A percentile compares a stretch with the other conserved stretches of the same genome.
phyloP scores from a whole-genome alignment of 345 rosid genomes.

The Isatis tinctoria region DNA sequence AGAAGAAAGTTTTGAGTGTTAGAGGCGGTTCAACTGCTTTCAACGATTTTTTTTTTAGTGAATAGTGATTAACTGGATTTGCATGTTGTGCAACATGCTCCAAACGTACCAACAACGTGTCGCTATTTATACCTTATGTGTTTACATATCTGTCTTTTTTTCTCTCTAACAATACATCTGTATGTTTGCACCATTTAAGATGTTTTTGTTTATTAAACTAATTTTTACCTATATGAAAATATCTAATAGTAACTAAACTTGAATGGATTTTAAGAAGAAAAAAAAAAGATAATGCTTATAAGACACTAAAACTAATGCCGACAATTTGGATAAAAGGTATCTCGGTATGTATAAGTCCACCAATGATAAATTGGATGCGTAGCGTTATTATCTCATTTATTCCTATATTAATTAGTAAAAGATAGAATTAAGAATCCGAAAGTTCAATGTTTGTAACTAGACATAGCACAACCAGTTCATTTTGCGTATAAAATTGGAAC shows the following conservation, averaged over 20 bases:
- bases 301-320: neutral
- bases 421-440: neutral
- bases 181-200: neutral
- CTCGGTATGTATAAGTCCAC: neutral
- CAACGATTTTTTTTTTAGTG: neutral
- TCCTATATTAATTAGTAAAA: neutral
- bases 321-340: neutral
- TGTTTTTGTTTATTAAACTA: neutral
- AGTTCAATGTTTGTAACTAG: too few species aligned
- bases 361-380: neutral
- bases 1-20: neutral
- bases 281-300: neutral
- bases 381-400: neutral
- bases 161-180: too few species aligned
- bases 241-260: neutral
- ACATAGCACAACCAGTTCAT: too few species aligned
- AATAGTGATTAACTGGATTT: neutral
- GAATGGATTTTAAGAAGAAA: neutral
- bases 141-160: neutral
- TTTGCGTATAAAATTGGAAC: neutral
- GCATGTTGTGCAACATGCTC: slow-evolving; percentile 6
- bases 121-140: slow-evolving; percentile 10
- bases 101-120: slow-evolving; percentile 20
- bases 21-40: slow-evolving; percentile 4
- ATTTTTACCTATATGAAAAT: neutral